Base-by-base conservation (phyloP, 75 land plant species). In the Pinus albicaulis region DNA sequence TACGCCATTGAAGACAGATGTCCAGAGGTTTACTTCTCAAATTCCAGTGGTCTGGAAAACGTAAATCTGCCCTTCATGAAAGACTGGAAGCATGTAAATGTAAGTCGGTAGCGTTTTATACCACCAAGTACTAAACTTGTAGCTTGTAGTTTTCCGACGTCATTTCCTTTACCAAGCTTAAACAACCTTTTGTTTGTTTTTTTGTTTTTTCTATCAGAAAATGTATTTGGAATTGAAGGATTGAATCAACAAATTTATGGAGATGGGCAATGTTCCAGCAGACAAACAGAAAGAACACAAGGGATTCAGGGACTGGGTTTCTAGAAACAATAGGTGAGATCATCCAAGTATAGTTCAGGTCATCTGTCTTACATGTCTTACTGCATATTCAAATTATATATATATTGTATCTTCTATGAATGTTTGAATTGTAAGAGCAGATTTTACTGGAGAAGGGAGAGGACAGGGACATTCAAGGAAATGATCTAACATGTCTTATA, bases 201-300 rank as follows among this genome's bases (percentile, higher is more conserved):
- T 14, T 31, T 64, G 6, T 16, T 15, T 12, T 3, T 64, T 7
- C 34, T 16, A 8, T 20, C 71, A 90, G 92, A 87, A 79, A 74
- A 23, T 85, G 71, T 90, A 90, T 26, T 66, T 83, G 24, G 92
- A 90, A 0, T 85, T 90, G 90, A 75, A 81, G 75, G 28, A 31
- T 25, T 55, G 82, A 31, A 83, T 90, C 25, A 79, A 85, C 53
- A 60, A 17, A 14, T 80, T 75, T n/a, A 59, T 71, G 26, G 76
- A 76, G 59, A 17, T 14, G 16, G 90, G 86, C 0, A 36, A 64
- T 11, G 55, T 90, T 26, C 74, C 90, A 5, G 77, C 79, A 63
- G 81, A 80, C 5, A 60, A 72, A 44, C 57, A 26, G 1, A 22
- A 19, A 25, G 20, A 81, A 59, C 86, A 88, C 38, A 74, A 66